Percentiles rank a stretch among this genome's conserved stretches.
phyloP scores from a whole-genome alignment of 208 protist genomes.

The Novymonas esmeraldas region DNA sequence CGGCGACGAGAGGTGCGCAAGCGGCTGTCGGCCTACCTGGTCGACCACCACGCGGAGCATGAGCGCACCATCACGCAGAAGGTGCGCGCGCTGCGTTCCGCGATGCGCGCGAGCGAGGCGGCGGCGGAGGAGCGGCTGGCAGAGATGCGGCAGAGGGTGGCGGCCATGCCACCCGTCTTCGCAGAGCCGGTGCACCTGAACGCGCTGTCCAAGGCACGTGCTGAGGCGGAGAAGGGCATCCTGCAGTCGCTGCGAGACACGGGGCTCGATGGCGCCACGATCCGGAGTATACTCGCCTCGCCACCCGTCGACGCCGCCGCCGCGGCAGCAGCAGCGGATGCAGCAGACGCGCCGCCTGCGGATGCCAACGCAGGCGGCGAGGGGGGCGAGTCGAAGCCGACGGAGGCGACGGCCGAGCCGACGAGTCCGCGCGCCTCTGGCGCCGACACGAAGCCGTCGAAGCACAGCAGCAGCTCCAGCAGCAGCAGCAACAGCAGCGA shows the following conservation, averaged over 20 bases:
- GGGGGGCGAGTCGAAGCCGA: neutral
- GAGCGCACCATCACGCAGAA: constrained; percentile 64
- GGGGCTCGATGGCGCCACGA: constrained; percentile 59
- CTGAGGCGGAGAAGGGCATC: constrained; percentile 70
- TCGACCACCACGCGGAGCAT: constrained; percentile 40
- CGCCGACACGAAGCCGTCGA: neutral
- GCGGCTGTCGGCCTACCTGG: constrained; percentile 69
- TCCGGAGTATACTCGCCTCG: constrained; percentile 49
- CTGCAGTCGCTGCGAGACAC: constrained; percentile 67
- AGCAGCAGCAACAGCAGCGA: constrained; percentile 7
- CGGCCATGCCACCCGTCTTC: constrained; percentile 82
- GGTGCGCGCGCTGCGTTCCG: constrained; percentile 54
- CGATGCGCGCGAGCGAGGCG: constrained; percentile 54
- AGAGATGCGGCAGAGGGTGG: constrained; percentile 75
- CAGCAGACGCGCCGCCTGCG: neutral
- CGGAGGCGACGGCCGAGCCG: neutral
- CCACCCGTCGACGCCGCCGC: neutral
- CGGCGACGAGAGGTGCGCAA: constrained; percentile 60
- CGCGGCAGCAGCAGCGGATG: neutral
- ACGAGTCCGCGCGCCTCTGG: neutral
- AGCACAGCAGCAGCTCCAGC: neutral
- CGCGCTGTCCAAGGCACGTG: constrained; percentile 60
- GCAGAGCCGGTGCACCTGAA: constrained; percentile 76
- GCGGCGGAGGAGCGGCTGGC: constrained; percentile 49
- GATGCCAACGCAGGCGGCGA: neutral